Percentiles rank a stretch among this genome's conserved stretches.
phyloP scores from a whole-genome alignment of 192 early-diverging fungal species.

The Coemansia biformis region DNA sequence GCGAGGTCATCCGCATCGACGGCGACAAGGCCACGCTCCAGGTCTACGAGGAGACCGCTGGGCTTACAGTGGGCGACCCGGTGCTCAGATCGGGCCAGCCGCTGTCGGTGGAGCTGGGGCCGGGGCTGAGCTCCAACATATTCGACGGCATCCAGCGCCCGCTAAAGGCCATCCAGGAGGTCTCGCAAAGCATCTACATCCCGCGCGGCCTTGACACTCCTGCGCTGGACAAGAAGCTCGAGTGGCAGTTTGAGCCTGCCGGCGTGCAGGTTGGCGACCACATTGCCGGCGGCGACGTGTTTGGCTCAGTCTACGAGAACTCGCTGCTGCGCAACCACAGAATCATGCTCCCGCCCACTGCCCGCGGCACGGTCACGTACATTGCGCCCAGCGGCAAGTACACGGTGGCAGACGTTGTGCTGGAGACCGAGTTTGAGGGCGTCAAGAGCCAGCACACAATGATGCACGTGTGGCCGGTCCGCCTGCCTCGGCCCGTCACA shows the following conservation, averaged over 20 bases:
- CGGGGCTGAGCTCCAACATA: slow-evolving; percentile 87
- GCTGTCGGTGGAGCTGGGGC: slow-evolving; percentile 96
- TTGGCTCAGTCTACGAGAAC: slow-evolving; percentile 92
- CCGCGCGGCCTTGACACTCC: slow-evolving; percentile 98
- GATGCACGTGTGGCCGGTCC: slow-evolving; percentile 98
- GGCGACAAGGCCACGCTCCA: slow-evolving; percentile 99
- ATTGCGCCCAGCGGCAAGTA: slow-evolving; percentile 92
- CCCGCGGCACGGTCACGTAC: slow-evolving; percentile 91
- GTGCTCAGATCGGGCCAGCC: slow-evolving; percentile 98
- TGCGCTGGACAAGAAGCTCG: slow-evolving; percentile 81
- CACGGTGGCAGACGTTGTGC: slow-evolving; percentile 81
- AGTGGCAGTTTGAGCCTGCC: slow-evolving; percentile 93
- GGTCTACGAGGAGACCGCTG: slow-evolving; percentile 99
- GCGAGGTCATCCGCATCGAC: slow-evolving; percentile 99
- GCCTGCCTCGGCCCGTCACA: slow-evolving; percentile 87
- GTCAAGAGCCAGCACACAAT: slow-evolving; percentile 86
- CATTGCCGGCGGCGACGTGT: slow-evolving; percentile 97
- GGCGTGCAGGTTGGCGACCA: slow-evolving; percentile 93
- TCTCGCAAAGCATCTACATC: slow-evolving; percentile 95
- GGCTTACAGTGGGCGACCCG: slow-evolving; percentile 97
- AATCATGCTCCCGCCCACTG: slow-evolving; percentile 93
- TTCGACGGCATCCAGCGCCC: slow-evolving; percentile 99
- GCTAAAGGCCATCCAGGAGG: slow-evolving; percentile 89
- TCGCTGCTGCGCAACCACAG: slow-evolving; percentile 82
- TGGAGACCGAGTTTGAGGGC: slow-evolving; percentile 98